Conservation (phyloP, 306 rosid genomes). For the Rosa chinensis region DNA sequence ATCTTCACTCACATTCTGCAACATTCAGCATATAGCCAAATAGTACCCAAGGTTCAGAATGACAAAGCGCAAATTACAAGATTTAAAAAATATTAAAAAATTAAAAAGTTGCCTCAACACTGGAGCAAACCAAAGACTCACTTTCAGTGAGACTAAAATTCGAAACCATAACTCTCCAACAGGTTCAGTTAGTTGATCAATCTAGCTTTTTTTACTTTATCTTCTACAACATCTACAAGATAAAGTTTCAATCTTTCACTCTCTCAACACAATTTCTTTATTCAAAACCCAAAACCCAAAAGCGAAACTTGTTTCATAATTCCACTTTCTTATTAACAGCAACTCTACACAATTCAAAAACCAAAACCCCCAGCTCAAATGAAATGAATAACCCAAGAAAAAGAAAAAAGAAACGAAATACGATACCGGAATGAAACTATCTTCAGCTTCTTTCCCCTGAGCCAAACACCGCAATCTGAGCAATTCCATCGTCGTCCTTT, state of each 20-base stretch:
- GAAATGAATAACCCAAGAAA: neutral
- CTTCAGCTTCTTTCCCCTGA: constrained; percentile 62
- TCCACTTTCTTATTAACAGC: too few relatives aligned
- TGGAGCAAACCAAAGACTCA: neutral
- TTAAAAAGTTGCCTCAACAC: neutral
- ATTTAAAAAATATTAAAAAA: neutral
- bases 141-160: neutral
- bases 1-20: constrained; percentile 73
- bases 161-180: neutral
- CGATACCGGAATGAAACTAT: constrained; percentile 53
- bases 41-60: constrained; percentile 9
- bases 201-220: neutral
- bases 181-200: neutral
- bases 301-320: neutral
- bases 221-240: neutral
- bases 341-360: neutral
- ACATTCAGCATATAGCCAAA: constrained; percentile 6
- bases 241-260: neutral
- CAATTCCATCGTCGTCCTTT: constrained; percentile 26
- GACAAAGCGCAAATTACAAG: neutral
- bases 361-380: neutral
- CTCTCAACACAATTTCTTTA: neutral
- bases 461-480: constrained; percentile 40
- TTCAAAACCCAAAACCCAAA: neutral
- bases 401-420: neutral